A percentile compares a stretch with the other conserved stretches of the same genome.
Conservation (phyloP, 345 rosid genomes). For the Ceriops decandra region DNA sequence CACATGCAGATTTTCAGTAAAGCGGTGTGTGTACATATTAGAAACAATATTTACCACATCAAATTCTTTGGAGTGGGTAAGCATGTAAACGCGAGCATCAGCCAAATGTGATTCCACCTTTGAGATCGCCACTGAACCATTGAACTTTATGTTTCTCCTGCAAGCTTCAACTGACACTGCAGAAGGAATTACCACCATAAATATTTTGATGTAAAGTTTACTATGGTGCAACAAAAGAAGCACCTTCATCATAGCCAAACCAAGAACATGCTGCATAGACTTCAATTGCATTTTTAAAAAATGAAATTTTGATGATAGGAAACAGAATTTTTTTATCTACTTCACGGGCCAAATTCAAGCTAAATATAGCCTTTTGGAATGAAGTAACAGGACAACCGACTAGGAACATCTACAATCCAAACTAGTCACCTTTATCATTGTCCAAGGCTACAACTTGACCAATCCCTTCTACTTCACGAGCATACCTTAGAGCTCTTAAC, state of each 20-base stretch:
- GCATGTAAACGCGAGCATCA: conserved; percentile 97
- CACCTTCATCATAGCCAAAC: background rate
- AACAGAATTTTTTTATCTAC: background rate
- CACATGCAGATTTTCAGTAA: background rate
- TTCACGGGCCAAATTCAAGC: background rate
- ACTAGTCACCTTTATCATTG: conserved; percentile 72
- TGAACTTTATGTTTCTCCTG: conserved; percentile 84
- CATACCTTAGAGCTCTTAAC: conserved; percentile 89
- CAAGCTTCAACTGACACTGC: conserved; percentile 92
- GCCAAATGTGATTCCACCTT: conserved; percentile 92
- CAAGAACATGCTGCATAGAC: background rate
- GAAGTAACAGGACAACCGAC: conserved; percentile 1
- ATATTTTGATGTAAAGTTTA: background rate
- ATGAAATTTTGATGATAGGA: background rate
- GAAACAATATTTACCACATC: conserved; percentile 64
- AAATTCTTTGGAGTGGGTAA: conserved; percentile 88
- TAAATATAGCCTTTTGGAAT: background rate
- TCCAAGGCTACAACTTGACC: conserved; percentile 94
- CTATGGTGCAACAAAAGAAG: background rate
- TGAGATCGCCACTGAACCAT: conserved; percentile 75
- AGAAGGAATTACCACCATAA: conserved; percentile 10
- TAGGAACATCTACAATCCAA: conserved; percentile 4
- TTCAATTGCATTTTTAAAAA: background rate
- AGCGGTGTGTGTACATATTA: background rate
- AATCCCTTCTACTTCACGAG: conserved; percentile 85